Evolutionary conservation across 108 stramenopile species (phyloP).

Genomic region (Craspedostauros australis): DNA sequence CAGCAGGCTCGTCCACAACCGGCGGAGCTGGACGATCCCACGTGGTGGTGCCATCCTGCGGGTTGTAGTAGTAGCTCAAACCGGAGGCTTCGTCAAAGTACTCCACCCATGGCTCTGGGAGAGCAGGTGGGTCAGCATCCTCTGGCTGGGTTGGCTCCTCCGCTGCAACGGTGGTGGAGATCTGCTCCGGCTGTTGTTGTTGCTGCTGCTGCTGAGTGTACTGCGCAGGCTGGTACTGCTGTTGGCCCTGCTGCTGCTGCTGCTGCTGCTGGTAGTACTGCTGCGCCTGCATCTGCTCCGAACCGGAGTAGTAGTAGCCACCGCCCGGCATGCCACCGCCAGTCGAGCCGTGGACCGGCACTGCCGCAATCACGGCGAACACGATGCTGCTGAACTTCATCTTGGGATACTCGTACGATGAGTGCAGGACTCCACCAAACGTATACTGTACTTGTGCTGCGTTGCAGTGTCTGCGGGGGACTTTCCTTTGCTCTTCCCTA

Average conservation of each 20-base stretch:
- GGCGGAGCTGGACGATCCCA: constrained; percentile 66
- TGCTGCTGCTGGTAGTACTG: constrained; percentile 10
- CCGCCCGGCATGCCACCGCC: too few species aligned
- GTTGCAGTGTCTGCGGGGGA: too few species aligned
- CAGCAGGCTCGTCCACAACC: constrained; percentile 5
- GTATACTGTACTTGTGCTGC: too few species aligned
- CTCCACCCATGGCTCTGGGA: constrained; percentile 63
- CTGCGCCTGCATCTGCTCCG: constrained; percentile 1
- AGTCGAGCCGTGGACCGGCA: too few species aligned
- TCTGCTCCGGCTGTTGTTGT: constrained; percentile 11
- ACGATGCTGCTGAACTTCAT: too few species aligned
- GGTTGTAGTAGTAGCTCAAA: constrained; percentile 69
- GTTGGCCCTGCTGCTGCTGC: constrained; percentile 12
- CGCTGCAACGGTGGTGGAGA: constrained; percentile 1
- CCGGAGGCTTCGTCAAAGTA: constrained; percentile 71
- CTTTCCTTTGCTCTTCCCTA: too few species aligned
- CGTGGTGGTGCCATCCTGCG: constrained; percentile 64
- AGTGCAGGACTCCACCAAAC: too few species aligned
- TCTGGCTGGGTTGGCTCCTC: neutral
- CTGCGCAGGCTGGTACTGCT: constrained; percentile 16
- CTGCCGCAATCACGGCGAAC: too few species aligned
- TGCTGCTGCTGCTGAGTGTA: constrained; percentile 12
- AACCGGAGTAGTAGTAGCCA: too few species aligned
- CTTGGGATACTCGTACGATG: too few species aligned
- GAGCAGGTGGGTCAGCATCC: constrained; percentile 8